Evolutionary conservation across 2,329 filamentous ascomycete genomes (phyloP).

Genomic region (Pseudocercospora musae): DNA sequence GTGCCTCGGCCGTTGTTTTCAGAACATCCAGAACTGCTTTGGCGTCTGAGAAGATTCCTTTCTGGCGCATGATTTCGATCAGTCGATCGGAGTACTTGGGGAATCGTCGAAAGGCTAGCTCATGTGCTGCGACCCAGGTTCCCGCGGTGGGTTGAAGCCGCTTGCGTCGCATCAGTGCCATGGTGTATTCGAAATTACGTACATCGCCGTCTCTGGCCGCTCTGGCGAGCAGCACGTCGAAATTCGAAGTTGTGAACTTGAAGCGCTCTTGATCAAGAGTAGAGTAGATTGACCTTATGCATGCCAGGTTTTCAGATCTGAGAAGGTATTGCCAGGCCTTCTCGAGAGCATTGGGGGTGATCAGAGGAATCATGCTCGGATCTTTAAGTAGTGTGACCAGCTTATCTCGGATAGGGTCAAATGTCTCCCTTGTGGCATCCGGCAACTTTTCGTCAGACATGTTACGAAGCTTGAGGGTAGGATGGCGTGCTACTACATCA

Average conservation of each 20-base stretch:
- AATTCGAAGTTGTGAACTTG: slow-evolving; percentile 19
- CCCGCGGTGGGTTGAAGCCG: slow-evolving; percentile 15
- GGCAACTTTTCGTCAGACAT: background rate
- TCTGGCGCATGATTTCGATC: slow-evolving; percentile 22
- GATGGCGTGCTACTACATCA: slow-evolving; percentile 5
- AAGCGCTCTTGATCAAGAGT: slow-evolving; percentile 17
- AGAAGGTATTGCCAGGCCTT: slow-evolving; percentile 24
- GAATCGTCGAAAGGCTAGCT: slow-evolving; percentile 20
- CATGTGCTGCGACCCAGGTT: slow-evolving; percentile 29
- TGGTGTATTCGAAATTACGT: slow-evolving; percentile 28
- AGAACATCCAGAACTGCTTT: slow-evolving; percentile 9
- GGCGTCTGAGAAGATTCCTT: slow-evolving; percentile 22
- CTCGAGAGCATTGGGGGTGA: slow-evolving; percentile 21
- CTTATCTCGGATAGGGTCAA: background rate
- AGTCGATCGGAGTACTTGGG: slow-evolving; percentile 13
- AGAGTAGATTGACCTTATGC: slow-evolving; percentile 20
- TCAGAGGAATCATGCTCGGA: slow-evolving; percentile 2
- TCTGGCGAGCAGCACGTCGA: slow-evolving; percentile 24
- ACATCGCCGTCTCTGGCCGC: slow-evolving; percentile 26
- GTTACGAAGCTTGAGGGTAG: background rate
- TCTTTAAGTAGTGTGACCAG: slow-evolving; percentile 21
- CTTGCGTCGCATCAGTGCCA: slow-evolving; percentile 27
- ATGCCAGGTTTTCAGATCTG: slow-evolving; percentile 17
- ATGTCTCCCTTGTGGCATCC: background rate
- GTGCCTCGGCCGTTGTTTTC: slow-evolving; percentile 9